A percentile compares a stretch with the other conserved stretches of the same genome.
These are phyloP conservation scores for Isochrysis galbana DNA, from an alignment of 78 protist genomes.

Conservation along the genomic window DNA sequence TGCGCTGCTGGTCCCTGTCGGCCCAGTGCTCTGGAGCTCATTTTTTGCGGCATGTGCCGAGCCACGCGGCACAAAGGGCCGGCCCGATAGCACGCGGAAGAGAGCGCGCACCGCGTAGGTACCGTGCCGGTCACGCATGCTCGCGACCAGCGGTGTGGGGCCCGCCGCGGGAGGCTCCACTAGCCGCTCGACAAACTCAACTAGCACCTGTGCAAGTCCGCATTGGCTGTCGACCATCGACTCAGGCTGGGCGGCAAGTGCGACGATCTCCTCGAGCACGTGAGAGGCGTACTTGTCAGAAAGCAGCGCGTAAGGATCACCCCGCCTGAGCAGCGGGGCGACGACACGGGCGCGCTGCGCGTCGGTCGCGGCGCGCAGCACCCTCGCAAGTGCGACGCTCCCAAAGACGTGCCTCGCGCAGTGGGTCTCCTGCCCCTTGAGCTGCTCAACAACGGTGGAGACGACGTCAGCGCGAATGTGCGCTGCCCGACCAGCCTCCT, in stretches of 20 bases:
- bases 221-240: not conserved
- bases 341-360: not conserved
- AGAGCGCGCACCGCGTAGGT: not conserved
- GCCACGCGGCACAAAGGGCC: not conserved
- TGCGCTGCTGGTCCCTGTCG: not conserved
- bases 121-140: not conserved
- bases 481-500: not conserved
- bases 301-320: not conserved
- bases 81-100: not conserved
- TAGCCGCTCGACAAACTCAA: not conserved
- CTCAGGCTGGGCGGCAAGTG: not conserved
- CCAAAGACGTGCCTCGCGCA: constrained; percentile 10
- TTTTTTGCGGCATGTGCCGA: too few species aligned
- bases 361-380: not conserved
- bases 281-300: not conserved
- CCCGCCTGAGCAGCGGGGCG: not conserved
- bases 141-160: not conserved
- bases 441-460: not conserved
- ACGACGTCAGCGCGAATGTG: not conserved
- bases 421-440: not conserved
- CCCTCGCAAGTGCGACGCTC: not conserved
- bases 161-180: not conserved
- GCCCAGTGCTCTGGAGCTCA: not conserved
- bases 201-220: not conserved
- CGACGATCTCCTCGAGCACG: not conserved